These are phyloP conservation scores for Citrus glauca DNA, from an alignment of 345 rosid genomes.

Conservation along the genomic window DNA sequence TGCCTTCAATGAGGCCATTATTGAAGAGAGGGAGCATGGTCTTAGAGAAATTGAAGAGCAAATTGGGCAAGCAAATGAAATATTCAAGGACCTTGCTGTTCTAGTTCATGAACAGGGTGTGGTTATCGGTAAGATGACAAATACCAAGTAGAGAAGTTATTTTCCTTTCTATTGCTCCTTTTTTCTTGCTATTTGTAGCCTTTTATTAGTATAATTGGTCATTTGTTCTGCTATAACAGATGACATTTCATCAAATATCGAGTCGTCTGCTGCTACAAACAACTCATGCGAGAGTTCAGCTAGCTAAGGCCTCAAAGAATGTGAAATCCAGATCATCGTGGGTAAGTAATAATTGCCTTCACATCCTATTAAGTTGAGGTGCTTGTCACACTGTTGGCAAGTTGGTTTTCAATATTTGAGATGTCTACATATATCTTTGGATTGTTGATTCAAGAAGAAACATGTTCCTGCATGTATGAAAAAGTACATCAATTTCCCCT, in stretches of 20 bases:
- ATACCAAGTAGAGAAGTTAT: background rate
- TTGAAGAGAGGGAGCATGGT: conserved; percentile 70
- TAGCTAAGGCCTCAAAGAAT: conserved; percentile 52
- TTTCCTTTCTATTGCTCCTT: background rate
- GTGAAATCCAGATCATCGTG: conserved; percentile 54
- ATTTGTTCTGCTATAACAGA: conserved; percentile 30
- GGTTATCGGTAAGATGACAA: conserved; percentile 45
- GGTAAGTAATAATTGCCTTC: conserved; percentile 31
- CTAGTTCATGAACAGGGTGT: conserved; percentile 70
- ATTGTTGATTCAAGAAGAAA: background rate
- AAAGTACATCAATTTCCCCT: background rate
- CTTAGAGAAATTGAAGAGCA: conserved; percentile 55
- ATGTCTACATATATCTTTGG: background rate
- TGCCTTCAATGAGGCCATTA: conserved; percentile 63
- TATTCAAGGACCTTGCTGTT: conserved; percentile 70
- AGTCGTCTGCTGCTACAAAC: conserved; percentile 43
- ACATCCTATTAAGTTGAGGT: background rate
- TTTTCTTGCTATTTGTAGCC: conserved; percentile 5
- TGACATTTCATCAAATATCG: conserved; percentile 57
- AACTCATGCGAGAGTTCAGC: conserved; percentile 48
- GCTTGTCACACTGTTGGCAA: background rate
- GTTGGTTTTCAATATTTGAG: background rate
- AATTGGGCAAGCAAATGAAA: conserved; percentile 63
- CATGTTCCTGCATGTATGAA: background rate
- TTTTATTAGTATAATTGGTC: background rate